Evolutionary conservation across 306 rosid genomes (phyloP), one percentile per base, ranked within the genome.

Genomic region (Hippophae gyantsensis): DNA sequence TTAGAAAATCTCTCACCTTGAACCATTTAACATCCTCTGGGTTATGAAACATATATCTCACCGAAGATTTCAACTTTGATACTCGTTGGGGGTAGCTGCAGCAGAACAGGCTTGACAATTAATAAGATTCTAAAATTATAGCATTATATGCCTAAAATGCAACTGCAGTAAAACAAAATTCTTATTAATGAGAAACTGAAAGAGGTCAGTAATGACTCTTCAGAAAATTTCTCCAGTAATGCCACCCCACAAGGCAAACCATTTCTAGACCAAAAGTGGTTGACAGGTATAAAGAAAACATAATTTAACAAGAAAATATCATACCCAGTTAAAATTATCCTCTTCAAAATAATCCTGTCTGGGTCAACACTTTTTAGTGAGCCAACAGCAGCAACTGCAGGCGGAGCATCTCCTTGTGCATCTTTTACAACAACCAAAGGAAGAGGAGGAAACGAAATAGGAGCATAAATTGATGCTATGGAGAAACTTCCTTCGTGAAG

Each of bases 21-120:
- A 88, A 92, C 99, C 97, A 92, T 75, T 67, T 85, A 43, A 92
- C 95, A 49, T 92, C 99, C 81, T 92, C 99, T 32, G 99, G 99
- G 74, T 75, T 84, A 72, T 92, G 85, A 54, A 88, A 88, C 97
- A 92, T 88, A 42, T 83, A 86, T 70, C 77, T 85, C 38, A 88
- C 97, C 1, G 86, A 67, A 67, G 95, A 89, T 71, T 88, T 92
- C 13, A 83, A 70, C 77, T 92, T 92, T 6, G 97, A 92, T 23
- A 92, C 99, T 82, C 95, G 76, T 56, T 92, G 94, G 43, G 99
- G 97, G 59, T 92, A 92, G 54, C 99, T 92, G 87, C 95, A 86
- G 25, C 49, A 62, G 10, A 14, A 66, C 50, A 38, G 18, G 42
- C 46, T 55, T 43, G 8, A 23, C 25, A 12, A 52, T 63, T 54